Percentiles rank a stretch among this genome's conserved stretches.
Evolutionary conservation across 2,329 filamentous ascomycete species (phyloP).

Genomic region (Meredithiella fracta): DNA sequence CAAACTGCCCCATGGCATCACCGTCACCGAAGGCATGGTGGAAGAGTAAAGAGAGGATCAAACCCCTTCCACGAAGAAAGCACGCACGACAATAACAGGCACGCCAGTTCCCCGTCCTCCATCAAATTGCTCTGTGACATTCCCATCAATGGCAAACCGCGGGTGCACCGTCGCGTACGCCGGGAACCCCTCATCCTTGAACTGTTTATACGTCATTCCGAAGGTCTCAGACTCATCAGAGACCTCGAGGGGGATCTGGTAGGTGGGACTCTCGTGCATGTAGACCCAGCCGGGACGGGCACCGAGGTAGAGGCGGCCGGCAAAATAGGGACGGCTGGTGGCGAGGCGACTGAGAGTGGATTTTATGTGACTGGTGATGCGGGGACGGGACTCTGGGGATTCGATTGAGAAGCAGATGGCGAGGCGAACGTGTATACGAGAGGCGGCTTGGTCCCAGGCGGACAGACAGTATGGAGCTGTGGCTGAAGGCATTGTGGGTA

Average conservation of each 20-base stretch:
- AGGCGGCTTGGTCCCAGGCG: constrained; percentile 16
- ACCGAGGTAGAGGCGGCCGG: constrained; percentile 18
- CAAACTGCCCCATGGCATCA: constrained; percentile 24
- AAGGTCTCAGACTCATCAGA: constrained; percentile 16
- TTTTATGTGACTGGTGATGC: constrained; percentile 14
- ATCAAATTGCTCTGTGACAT: background rate
- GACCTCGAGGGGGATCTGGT: constrained; percentile 17
- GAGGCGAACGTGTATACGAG: constrained; percentile 15
- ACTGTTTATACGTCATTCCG: constrained; percentile 18
- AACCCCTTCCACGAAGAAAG: constrained; percentile 25
- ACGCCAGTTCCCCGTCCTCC: constrained; percentile 15
- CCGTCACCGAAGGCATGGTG: constrained; percentile 29
- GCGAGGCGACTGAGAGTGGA: constrained; percentile 16
- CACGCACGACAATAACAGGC: constrained; percentile 25
- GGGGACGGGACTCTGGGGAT: constrained; percentile 8
- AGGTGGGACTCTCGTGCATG: constrained; percentile 14
- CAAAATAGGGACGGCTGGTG: constrained; percentile 18
- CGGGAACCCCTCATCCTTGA: constrained; percentile 19
- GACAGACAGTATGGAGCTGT: constrained; percentile 13
- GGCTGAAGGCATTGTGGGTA: constrained; percentile 1
- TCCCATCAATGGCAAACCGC: constrained; percentile 15
- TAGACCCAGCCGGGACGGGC: constrained; percentile 15
- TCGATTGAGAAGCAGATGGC: constrained; percentile 18
- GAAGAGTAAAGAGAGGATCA: constrained; percentile 26
- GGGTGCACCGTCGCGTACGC: constrained; percentile 20